Conservation (phyloP, 129 eudicot genomes). For the Pulicaria dysenterica region DNA sequence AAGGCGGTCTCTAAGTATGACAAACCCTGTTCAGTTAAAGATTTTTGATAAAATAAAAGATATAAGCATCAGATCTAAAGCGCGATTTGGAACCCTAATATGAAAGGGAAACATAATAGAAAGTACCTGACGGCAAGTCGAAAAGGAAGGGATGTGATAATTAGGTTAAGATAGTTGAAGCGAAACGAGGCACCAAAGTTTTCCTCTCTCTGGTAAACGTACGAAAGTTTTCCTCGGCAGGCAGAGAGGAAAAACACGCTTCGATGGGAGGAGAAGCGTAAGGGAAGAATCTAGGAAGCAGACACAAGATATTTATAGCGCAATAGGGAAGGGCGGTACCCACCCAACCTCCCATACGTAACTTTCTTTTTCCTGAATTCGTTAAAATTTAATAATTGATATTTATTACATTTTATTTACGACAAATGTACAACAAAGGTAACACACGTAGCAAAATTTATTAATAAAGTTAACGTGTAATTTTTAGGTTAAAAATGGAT, state of each 20-base stretch:
- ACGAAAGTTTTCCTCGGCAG: background rate
- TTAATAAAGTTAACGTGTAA: no score
- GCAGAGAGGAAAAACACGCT: slow-evolving; percentile 50
- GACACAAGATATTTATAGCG: slow-evolving; percentile 28
- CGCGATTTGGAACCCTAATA: slow-evolving; percentile 18
- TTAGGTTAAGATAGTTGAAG: background rate
- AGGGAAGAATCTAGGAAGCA: background rate
- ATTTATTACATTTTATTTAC: no score
- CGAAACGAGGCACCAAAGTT: background rate
- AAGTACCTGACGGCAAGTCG: slow-evolving; percentile 31
- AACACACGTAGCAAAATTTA: no score
- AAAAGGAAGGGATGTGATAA: background rate
- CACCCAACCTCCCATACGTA: background rate
- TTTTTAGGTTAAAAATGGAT: no score
- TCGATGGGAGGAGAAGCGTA: slow-evolving; percentile 23
- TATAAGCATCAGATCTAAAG: slow-evolving; percentile 29
- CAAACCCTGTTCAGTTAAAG: slow-evolving; percentile 5
- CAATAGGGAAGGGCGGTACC: background rate
- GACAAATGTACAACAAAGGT: no score
- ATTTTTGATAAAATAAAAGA: slow-evolving; percentile 17
- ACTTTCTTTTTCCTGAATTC: background rate
- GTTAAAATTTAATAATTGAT: no score
- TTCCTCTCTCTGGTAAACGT: background rate
- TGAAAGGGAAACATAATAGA: slow-evolving; percentile 9
- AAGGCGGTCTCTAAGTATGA: background rate